Percentiles rank a stretch among this genome's conserved stretches.
phyloP scores from a whole-genome alignment of 257 asterid species.

The Striga asiatica region DNA sequence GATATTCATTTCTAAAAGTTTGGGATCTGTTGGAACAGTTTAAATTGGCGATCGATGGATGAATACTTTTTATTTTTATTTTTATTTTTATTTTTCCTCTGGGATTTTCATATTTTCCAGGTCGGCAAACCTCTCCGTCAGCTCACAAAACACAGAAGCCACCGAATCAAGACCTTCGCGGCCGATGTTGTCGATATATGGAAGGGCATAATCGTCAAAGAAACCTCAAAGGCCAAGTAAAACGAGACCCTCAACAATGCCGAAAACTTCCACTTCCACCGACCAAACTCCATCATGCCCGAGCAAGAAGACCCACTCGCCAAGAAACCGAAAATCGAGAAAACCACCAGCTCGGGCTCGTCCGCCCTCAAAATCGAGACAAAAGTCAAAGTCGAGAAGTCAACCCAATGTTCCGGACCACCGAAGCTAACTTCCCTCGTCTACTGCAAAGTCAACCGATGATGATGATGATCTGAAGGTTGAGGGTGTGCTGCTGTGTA shows the following conservation, averaged over 20 bases:
- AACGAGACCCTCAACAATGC: conserved; percentile 29
- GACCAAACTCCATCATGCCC: conserved; percentile 35
- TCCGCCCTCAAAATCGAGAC: conserved; percentile 27
- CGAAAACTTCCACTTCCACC: conserved; percentile 33
- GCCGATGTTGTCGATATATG: conserved; percentile 72
- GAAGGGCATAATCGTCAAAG: conserved; percentile 67
- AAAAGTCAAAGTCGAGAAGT: conserved; percentile 35
- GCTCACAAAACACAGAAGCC: conserved; percentile 75
- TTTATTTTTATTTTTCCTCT: neutral
- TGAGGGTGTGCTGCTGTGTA: no score
- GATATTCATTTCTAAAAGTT: no score
- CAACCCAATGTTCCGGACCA: conserved; percentile 24
- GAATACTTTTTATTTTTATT: neutral
- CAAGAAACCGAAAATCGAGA: conserved; percentile 38
- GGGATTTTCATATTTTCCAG: conserved; percentile 31
- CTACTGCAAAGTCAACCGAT: conserved; percentile 56
- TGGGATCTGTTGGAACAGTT: no score
- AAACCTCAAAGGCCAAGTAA: conserved; percentile 46
- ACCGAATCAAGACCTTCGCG: conserved; percentile 65
- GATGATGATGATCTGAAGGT: no score
- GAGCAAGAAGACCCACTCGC: conserved; percentile 29
- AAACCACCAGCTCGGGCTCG: conserved; percentile 20
- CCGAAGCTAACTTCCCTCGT: conserved; percentile 46
- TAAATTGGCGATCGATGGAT: neutral
- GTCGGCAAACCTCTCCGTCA: conserved; percentile 83